Evolutionary conservation across 148 eudicot genomes (phyloP), one percentile per base, ranked within the genome.

Genomic region (Vaccinium darrowii): DNA sequence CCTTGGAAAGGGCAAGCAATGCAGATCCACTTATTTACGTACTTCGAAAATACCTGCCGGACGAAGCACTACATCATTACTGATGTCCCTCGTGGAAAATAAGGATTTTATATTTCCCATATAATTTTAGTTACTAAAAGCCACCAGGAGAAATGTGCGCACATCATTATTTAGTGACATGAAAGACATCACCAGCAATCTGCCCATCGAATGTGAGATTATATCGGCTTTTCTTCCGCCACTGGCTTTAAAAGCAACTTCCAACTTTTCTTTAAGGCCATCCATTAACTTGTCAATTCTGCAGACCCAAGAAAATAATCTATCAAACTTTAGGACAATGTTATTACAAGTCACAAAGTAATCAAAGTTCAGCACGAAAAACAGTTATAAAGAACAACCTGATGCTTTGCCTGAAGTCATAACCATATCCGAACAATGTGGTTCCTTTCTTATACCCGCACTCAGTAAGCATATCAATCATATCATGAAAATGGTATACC

Each of bases 1-100:
- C 99, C 99, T 97, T 97, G 98, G 85, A 97, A 97, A 33, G 99
- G 99, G 87, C 95, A 91, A 80, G 98, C 98, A 50, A 97, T 95
- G 88, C 92, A 84, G 30, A 97, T 95, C 99, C 99, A 97, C 86
- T 97, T 97, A 85, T 87, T 93, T 47, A 97, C 99, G 73, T 95
- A 95, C 91, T 90, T 93, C 78, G 94, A 85, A 84, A 97, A 95
- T 39, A 91, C 85, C 98, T 97, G 93, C 80, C 88, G 36, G 76
- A 50, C 30, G 50, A 87, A 77, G 52, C 79, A 85, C 51, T 36
- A 77, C 23, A 36, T 52, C 77, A 63, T 69, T 71, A 39, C 80
- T 85, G 80, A 80, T 39, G 77, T 82, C 49, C 23, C 33, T 43
- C 62, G 25, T 33, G 58, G 60, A 18, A 80, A 5, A 63, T 16